A percentile compares a stretch with the other conserved stretches of the same genome.
Conservation (phyloP, 116 monocot genomes). For the Posidonia oceanica region DNA sequence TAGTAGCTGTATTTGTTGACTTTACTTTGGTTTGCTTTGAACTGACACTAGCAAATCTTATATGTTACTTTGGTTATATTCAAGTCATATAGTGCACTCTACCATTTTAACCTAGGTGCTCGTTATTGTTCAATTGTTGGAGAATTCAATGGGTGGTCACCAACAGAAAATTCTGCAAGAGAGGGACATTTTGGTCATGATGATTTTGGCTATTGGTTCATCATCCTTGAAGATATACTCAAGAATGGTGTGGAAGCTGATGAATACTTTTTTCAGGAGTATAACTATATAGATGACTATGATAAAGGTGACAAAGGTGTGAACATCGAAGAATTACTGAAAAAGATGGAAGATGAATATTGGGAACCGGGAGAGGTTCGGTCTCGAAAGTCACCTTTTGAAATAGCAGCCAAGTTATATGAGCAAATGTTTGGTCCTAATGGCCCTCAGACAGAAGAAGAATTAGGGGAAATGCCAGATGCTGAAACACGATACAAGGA, state of each 20-base stretch:
- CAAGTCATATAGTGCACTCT: too few relatives aligned
- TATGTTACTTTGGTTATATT: too few relatives aligned
- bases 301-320: slow-evolving; percentile 85
- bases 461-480: slow-evolving; percentile 82
- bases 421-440: slow-evolving; percentile 98
- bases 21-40: too few relatives aligned
- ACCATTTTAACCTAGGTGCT: slow-evolving; percentile 44
- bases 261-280: slow-evolving; percentile 91
- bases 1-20: too few relatives aligned
- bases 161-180: slow-evolving; percentile 80
- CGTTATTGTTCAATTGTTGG: slow-evolving; percentile 86
- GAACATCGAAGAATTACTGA: slow-evolving; percentile 62
- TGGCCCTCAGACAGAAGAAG: slow-evolving; percentile 86
- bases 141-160: slow-evolving; percentile 96
- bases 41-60: too few relatives aligned
- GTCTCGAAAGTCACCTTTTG: slow-evolving; percentile 42
- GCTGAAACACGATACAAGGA: slow-evolving; percentile 74
- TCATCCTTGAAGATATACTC: slow-evolving; percentile 94
- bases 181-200: slow-evolving; percentile 93
- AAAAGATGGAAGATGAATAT: slow-evolving; percentile 65
- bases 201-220: slow-evolving; percentile 99
- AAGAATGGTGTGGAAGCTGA: slow-evolving; percentile 74
- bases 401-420: slow-evolving; percentile 72
- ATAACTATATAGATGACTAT: slow-evolving; percentile 88
- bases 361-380: slow-evolving; percentile 91